Base-by-base conservation (phyloP, 176 grass and related monocot genomes). In the Triticum monococcum region DNA sequence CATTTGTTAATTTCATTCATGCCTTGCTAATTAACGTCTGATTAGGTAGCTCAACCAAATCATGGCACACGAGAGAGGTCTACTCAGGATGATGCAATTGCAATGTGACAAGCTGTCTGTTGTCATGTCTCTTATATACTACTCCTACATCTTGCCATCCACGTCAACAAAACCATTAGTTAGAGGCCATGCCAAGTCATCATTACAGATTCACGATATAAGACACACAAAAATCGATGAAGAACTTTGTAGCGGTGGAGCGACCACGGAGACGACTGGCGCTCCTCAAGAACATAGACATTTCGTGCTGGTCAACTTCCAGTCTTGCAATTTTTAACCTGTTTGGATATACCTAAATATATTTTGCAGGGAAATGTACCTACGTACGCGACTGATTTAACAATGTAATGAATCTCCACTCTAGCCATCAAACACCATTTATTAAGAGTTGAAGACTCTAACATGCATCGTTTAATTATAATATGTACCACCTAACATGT, bases 81-180 rank as follows among this genome's bases (percentile, higher is more conserved):
- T 57, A 22, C 7, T 57, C 52, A 57, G 17, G 54, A 2, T 22
- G 54, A 18, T 57, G 54, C 54, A 57, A 57, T 40, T 82, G 79
- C 75, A 76, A 75, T 54, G 66, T 68, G 79, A 31, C 1, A 5
- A 14, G 9, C n/a, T 30, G n/a, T 22, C 22, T 30, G 78, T 32
- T 54, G 68, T 45, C 61, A 25, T 76, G 43, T 33, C 43, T 87
- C 40, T 46, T 45, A 50, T 8, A 20, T 74, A 31, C 46, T 45
- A 45, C 13, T 37, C 36, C 46, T 50, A 60, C 17, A 25, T 32
- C 28, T 38, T 41, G 12, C 8, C 9, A 40, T 67, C 63, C 1
- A 40, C 72, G 18, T 78, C 73, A 83, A 61, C 63, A 57, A 83
- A 83, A 68, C 33, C 7, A 78, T 83, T 88, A 45, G 24, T 68